Percentiles rank a stretch among this genome's conserved stretches.
These are phyloP conservation scores for Prunus salicina DNA, from an alignment of 306 rosid genomes.

Conservation along the genomic window DNA sequence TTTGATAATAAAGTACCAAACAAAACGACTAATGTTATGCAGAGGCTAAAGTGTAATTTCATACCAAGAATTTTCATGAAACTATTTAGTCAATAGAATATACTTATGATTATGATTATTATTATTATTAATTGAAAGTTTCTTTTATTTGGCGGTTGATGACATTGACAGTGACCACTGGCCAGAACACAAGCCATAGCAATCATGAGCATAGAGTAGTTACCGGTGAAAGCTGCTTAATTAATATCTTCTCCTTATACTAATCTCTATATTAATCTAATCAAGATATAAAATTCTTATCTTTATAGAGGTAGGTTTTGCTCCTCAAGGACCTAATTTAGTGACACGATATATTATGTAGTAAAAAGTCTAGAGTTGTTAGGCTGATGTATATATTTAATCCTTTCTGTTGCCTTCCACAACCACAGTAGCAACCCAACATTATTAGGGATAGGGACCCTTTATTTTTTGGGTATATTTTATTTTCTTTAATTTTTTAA, in stretches of 20 bases:
- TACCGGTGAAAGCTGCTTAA: background rate
- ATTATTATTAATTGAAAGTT: background rate
- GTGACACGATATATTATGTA: background rate
- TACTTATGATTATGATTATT: background rate
- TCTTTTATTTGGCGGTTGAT: background rate
- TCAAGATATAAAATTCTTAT: background rate
- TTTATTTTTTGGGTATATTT: background rate
- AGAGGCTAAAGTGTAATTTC: no score
- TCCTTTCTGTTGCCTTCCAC: background rate
- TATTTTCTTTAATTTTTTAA: no score
- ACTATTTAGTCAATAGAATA: background rate
- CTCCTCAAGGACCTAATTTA: background rate
- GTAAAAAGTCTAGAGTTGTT: background rate
- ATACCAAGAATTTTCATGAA: background rate
- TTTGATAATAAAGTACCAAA: no score
- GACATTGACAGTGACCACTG: background rate
- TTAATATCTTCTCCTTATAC: background rate
- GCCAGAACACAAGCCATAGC: background rate
- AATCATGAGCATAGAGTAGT: background rate
- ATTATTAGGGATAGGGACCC: no score
- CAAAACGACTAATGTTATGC: no score
- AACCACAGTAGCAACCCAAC: constrained; percentile 3
- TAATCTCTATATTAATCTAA: background rate
- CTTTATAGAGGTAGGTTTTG: background rate
- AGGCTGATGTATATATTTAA: background rate